Conservation (phyloP, 2,329 filamentous ascomycete species). For the Furcasterigmium sp. region DNA sequence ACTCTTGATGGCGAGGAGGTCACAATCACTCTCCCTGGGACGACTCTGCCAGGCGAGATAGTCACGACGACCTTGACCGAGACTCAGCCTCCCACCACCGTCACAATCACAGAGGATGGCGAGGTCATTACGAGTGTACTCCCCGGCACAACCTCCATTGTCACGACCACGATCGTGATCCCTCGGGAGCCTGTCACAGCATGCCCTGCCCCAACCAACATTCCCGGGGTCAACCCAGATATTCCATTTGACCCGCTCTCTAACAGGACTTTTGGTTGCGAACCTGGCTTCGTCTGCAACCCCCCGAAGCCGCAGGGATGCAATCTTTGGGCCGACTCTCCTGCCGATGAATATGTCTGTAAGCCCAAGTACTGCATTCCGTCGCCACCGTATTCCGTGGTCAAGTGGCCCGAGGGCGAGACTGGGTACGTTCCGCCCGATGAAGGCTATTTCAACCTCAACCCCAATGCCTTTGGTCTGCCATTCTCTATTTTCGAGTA, state of each 20-base stretch:
- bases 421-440: constrained; percentile 48
- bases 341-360: constrained; percentile 41
- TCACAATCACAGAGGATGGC: constrained; percentile 24
- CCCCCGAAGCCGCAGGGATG: constrained; percentile 44
- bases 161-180: constrained; percentile 13
- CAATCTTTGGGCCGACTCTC: constrained; percentile 44
- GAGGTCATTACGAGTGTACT: constrained; percentile 19
- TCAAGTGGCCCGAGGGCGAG: constrained; percentile 37
- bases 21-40: constrained; percentile 7
- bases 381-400: constrained; percentile 28
- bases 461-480: constrained; percentile 57
- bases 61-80: constrained; percentile 13
- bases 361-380: constrained; percentile 35
- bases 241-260: constrained; percentile 26
- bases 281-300: constrained; percentile 47
- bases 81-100: too few species aligned
- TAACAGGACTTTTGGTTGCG: constrained; percentile 47
- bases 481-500: constrained; percentile 56
- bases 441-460: constrained; percentile 59
- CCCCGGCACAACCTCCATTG: constrained; percentile 16
- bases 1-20: constrained; percentile 14
- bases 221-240: constrained; percentile 11
- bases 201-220: constrained; percentile 40
- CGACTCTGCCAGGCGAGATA: constrained; percentile 7
- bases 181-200: constrained; percentile 27